These are phyloP conservation scores for Lactifluus piperatus DNA, from an alignment of 768 basidiomycete species.

Conservation along the genomic window DNA sequence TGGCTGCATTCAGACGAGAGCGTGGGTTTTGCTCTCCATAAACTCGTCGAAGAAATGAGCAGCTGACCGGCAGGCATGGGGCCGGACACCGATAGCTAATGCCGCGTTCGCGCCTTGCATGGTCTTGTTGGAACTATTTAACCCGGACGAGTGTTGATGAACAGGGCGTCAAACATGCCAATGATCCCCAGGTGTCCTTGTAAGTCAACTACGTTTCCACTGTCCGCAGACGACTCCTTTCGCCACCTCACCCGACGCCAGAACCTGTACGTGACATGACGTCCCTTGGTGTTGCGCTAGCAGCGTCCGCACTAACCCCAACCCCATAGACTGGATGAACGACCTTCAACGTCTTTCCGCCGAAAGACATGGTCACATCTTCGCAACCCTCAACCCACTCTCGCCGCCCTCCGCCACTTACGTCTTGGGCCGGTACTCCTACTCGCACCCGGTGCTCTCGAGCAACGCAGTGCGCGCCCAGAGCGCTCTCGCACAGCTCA, in stretches of 20 bases:
- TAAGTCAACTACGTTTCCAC: neutral
- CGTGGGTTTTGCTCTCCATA: slow-evolving; percentile 31
- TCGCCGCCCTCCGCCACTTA: slow-evolving; percentile 41
- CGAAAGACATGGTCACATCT: neutral
- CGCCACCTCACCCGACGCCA: neutral
- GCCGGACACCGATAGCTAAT: slow-evolving; percentile 42
- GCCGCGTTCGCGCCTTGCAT: slow-evolving; percentile 51
- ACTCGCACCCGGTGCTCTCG: slow-evolving; percentile 65
- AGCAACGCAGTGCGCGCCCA: slow-evolving; percentile 49
- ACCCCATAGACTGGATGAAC: neutral
- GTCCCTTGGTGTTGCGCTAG: neutral
- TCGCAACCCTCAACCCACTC: neutral
- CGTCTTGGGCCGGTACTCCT: slow-evolving; percentile 44
- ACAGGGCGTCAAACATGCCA: slow-evolving; percentile 33
- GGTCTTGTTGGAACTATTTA: slow-evolving; percentile 80
- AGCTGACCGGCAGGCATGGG: neutral
- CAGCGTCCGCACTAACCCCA: no score
- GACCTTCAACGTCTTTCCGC: neutral
- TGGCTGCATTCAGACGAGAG: slow-evolving; percentile 55
- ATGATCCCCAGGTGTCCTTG: slow-evolving; percentile 32
- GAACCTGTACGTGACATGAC: neutral
- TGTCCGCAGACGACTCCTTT: neutral
- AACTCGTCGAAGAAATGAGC: neutral
- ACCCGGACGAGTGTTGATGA: slow-evolving; percentile 36
- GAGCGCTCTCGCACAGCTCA: slow-evolving; percentile 40